Percentiles rank a stretch among this genome's conserved stretches.
These are phyloP conservation scores for Alloteropsis angusta DNA, from an alignment of 202 grass and related monocot species.

Conservation along the genomic window DNA sequence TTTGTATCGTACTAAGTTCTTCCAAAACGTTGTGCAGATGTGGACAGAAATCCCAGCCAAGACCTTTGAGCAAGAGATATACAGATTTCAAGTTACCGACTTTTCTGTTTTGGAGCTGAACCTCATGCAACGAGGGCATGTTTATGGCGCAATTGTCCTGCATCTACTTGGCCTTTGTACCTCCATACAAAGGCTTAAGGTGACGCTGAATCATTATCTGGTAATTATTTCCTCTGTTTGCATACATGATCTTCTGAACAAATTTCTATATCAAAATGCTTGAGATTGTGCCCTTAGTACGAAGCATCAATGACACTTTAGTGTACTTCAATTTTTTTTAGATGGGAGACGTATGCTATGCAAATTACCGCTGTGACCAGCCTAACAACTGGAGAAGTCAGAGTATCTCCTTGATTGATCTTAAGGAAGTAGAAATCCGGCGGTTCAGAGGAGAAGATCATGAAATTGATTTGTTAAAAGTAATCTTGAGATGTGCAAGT, in stretches of 20 bases:
- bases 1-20: neutral
- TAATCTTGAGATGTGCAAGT: neutral
- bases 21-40: neutral
- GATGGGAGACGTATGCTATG: neutral
- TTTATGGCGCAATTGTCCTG: constrained; percentile 7
- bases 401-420: neutral
- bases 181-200: neutral
- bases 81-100: neutral
- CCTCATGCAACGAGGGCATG: neutral
- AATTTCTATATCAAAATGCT: neutral
- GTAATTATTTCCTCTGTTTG: neutral
- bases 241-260: neutral
- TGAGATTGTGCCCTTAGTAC: neutral
- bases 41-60: neutral
- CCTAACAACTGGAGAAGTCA: neutral
- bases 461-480: constrained; percentile 2
- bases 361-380: neutral
- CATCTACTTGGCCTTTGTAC: constrained; percentile 4
- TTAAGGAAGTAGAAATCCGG: neutral
- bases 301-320: neutral
- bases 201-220: neutral
- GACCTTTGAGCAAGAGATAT: constrained; percentile 9
- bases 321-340: neutral
- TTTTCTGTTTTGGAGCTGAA: neutral
- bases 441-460: neutral